Conservation (phyloP, 495 filamentous ascomycete genomes). For the Xylaria curta region DNA sequence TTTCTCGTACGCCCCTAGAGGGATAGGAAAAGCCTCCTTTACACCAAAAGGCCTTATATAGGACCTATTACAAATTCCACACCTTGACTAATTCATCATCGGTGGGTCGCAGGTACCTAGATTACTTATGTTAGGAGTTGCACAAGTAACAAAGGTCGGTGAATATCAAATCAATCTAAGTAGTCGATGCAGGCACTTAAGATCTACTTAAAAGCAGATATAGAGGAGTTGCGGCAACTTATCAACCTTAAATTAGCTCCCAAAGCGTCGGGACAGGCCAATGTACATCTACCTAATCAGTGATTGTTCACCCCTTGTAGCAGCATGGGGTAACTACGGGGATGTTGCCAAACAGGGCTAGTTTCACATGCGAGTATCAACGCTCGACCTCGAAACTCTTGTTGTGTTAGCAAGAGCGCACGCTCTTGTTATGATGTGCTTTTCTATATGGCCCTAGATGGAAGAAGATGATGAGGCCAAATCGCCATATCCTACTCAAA, state of each 20-base stretch:
- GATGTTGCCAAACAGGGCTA: too few species aligned
- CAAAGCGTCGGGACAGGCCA: background rate
- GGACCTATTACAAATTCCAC: background rate
- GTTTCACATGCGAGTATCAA: too few species aligned
- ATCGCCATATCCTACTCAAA: too few species aligned
- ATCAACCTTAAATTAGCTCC: constrained; percentile 4
- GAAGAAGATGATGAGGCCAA: too few species aligned
- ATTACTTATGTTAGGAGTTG: background rate
- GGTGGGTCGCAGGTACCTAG: background rate
- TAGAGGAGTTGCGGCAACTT: background rate
- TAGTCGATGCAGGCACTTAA: background rate
- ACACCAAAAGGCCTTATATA: background rate
- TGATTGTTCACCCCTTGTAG: too few species aligned
- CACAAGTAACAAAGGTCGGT: too few species aligned
- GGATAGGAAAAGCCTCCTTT: background rate
- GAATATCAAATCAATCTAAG: background rate
- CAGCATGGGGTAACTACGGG: too few species aligned
- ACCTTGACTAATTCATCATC: too few species aligned
- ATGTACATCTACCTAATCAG: background rate
- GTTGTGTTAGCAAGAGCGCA: too few species aligned
- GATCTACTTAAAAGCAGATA: background rate
- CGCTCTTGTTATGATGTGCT: too few species aligned
- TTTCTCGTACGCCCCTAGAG: background rate
- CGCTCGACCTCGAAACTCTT: too few species aligned
- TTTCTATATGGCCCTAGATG: too few species aligned